Evolutionary conservation across 495 filamentous ascomycete genomes (phyloP).

Genomic region (Penicillium riverlandense): DNA sequence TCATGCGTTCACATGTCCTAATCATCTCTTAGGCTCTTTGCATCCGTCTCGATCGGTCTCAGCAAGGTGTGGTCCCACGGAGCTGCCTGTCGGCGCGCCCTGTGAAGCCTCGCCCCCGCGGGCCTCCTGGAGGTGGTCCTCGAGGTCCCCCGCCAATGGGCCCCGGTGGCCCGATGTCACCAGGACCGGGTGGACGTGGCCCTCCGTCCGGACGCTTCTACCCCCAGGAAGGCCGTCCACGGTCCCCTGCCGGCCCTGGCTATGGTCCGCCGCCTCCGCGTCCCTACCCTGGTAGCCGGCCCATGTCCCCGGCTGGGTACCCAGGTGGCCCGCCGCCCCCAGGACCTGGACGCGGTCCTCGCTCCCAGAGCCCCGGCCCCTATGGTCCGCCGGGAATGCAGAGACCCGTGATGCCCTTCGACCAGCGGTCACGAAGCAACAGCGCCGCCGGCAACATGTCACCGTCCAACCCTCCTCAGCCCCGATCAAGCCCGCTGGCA

Average conservation of each 20-base stretch:
- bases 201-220: conserved; percentile 30
- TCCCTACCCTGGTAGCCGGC: conserved; percentile 26
- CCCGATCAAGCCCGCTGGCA: conserved; percentile 50
- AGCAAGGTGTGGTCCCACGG: conserved; percentile 87
- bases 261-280: conserved; percentile 24
- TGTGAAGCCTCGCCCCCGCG: conserved; percentile 73
- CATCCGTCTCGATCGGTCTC: conserved; percentile 78
- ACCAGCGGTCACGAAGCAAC: conserved; percentile 42
- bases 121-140: conserved; percentile 42
- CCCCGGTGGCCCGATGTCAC: conserved; percentile 42
- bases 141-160: conserved; percentile 45
- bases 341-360: conserved; percentile 16
- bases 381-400: conserved; percentile 40
- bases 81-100: conserved; percentile 90
- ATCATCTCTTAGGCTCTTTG: conserved; percentile 63
- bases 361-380: conserved; percentile 47
- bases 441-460: conserved; percentile 42
- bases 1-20: conserved; percentile 20
- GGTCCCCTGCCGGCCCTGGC: conserved; percentile 27
- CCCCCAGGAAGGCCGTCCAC: conserved; percentile 30
- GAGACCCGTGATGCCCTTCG: conserved; percentile 33
- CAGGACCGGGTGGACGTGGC: conserved; percentile 11
- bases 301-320: conserved; percentile 12
- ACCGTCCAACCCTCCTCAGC: conserved; percentile 39
- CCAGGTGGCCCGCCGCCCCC: conserved; percentile 11